Percentiles rank a stretch among this genome's conserved stretches.
These are phyloP conservation scores for Dispira simplex DNA, from an alignment of 192 early-diverging fungal species.

Conservation along the genomic window DNA sequence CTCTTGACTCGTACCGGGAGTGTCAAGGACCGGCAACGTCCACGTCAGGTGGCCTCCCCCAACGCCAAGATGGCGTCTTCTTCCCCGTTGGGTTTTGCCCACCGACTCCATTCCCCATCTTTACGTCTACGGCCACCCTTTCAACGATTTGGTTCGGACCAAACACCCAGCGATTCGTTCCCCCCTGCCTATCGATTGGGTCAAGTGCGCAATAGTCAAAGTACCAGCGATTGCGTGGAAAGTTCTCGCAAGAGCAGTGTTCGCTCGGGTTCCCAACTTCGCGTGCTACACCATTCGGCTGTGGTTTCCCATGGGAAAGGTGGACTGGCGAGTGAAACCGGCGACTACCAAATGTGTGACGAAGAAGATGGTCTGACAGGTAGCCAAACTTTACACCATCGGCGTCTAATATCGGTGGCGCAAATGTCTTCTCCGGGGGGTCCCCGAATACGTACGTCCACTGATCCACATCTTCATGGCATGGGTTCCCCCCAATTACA, in stretches of 20 bases:
- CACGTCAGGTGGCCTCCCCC: not conserved
- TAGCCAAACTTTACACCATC: no score
- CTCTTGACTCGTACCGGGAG: conserved; percentile 4
- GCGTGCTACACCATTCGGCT: conserved; percentile 1
- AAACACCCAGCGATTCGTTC: not conserved
- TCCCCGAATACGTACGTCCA: no score
- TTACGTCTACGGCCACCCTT: not conserved
- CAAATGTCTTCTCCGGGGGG: no score
- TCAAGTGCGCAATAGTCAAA: not conserved
- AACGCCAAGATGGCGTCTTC: not conserved
- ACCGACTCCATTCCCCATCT: not conserved
- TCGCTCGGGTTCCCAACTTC: not conserved
- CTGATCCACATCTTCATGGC: no score
- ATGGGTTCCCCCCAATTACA: no score
- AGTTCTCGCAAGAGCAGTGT: not conserved
- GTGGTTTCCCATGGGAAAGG: not conserved
- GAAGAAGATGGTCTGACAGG: no score
- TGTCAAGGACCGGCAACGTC: conserved; percentile 2
- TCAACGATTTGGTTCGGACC: not conserved
- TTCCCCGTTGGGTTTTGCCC: not conserved
- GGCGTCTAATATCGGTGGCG: no score
- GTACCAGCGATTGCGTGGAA: not conserved
- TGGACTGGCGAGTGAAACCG: no score
- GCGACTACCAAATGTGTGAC: no score
- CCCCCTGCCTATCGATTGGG: not conserved